Conservation (phyloP, 768 basidiomycete species). For the Agrocybe chaxingu region DNA sequence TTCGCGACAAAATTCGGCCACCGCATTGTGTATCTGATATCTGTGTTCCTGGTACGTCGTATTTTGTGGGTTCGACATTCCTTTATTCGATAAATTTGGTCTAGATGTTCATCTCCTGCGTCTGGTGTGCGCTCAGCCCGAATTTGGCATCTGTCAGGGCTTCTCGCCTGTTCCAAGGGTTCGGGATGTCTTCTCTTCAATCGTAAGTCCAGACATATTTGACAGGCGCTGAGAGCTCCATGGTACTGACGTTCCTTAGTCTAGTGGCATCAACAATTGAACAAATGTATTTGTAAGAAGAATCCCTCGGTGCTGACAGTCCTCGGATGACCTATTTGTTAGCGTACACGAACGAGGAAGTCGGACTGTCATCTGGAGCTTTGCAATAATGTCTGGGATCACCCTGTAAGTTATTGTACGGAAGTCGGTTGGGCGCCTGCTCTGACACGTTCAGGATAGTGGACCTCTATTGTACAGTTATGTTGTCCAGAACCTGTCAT, state of each 20-base stretch:
- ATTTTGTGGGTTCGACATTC: background rate
- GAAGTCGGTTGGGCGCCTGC: too few relatives aligned
- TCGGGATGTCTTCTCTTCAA: conserved; percentile 42
- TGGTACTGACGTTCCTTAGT: conserved; percentile 16
- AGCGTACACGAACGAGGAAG: conserved; percentile 43
- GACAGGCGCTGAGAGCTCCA: background rate
- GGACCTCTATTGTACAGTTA: conserved; percentile 44
- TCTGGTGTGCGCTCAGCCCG: conserved; percentile 42
- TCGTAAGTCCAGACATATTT: conserved; percentile 20
- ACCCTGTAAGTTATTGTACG: conserved; percentile 28
- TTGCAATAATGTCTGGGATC: conserved; percentile 40
- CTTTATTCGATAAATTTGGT: background rate
- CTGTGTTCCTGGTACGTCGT: conserved; percentile 32
- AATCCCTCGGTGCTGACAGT: background rate
- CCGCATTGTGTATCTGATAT: conserved; percentile 40
- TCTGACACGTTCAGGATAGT: conserved; percentile 11
- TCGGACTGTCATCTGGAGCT: conserved; percentile 42
- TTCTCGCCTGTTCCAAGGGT: conserved; percentile 42
- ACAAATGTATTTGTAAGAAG: conserved; percentile 35
- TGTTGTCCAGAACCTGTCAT: conserved; percentile 39
- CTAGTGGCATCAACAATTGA: conserved; percentile 41
- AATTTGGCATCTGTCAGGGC: conserved; percentile 37
- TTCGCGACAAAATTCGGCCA: conserved; percentile 43
- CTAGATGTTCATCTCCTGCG: conserved; percentile 42
- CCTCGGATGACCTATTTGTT: background rate